These are phyloP conservation scores for Mortierella sp. DNA, from an alignment of 371 early-diverging fungal species.

Conservation along the genomic window DNA sequence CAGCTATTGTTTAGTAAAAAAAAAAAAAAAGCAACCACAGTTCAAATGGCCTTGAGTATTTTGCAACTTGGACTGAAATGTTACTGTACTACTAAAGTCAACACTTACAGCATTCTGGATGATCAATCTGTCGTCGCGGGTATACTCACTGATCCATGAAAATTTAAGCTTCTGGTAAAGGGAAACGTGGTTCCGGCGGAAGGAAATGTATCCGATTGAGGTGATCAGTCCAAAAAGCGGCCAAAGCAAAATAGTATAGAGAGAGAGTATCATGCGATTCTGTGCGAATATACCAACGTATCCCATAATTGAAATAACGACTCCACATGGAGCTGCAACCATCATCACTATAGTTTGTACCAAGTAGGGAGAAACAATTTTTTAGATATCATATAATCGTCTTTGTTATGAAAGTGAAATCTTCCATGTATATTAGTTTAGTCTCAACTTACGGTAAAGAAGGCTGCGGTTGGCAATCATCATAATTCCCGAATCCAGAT, in stretches of 20 bases:
- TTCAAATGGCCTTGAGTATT: not conserved
- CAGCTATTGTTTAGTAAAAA: conserved; percentile 42
- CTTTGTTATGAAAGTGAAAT: too few species aligned
- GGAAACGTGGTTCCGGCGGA: conserved; percentile 48
- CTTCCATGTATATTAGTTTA: too few species aligned
- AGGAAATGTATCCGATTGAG: conserved; percentile 67
- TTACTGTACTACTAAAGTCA: not conserved
- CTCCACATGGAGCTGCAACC: conserved; percentile 61
- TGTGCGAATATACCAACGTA: conserved; percentile 69
- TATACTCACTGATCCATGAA: conserved; percentile 48
- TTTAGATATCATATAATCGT: too few species aligned
- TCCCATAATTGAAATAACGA: conserved; percentile 64
- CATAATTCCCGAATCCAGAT: conserved; percentile 49
- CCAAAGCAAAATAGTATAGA: conserved; percentile 69
- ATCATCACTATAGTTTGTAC: conserved; percentile 57
- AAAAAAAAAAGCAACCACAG: not conserved
- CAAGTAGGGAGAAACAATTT: too few species aligned
- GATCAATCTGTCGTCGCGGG: conserved; percentile 47
- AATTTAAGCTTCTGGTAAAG: conserved; percentile 42
- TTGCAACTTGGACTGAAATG: too few species aligned
- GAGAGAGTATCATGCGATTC: conserved; percentile 60
- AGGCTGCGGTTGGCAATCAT: conserved; percentile 45
- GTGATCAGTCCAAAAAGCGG: conserved; percentile 67
- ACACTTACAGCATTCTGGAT: conserved; percentile 53
- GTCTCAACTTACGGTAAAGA: conserved; percentile 58